Evolutionary conservation across 2,329 filamentous ascomycete genomes (phyloP), one percentile per base, ranked within the genome.

Genomic region (Nectriaceae sp.): DNA sequence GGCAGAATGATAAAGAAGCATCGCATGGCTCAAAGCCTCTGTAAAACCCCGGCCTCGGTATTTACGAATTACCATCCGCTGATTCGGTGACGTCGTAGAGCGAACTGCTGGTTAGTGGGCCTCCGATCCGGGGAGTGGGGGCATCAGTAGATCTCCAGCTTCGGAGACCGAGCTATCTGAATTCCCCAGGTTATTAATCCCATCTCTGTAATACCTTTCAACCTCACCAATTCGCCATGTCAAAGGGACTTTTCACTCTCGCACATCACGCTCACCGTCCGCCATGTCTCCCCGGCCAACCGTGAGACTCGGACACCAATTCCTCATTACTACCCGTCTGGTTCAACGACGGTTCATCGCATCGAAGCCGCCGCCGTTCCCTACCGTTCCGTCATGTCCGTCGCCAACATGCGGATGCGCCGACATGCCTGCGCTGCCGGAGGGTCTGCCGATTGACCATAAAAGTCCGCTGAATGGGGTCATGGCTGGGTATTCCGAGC

Each of bases 401-500:
- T 77, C 84, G 29, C 84, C 90, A 55, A 89, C 83, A 55, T 96
- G 91, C 70, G 68, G 77, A 11, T 96, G 90, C 69, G 81, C 85
- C n/a, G 71, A 80, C 2, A 86, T 77, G 46, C 84, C 88, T 0
- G 56, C 70, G 11, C 78, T 87, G 72, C 86, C 87, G 1, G 71
- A 78, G 6, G 85, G 82, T 3, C 76, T 95, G 15, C 82, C 85
- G 19, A 92, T 97, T 44, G 91, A 97, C 64, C 77, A 79, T 59
- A 78, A 82, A 52, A 81, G 81, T 33, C 76, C 80, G 16, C 74
- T 97, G 37, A 86, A 88, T 63, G 89, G 89, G 11, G 87, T 88
- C 5, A 92, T 96, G 71, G 77, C 87, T 2, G 75, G 79, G 1
- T 96, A 96, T 65, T 78, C 84, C 1, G 87, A 95, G 68, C 91